These are phyloP conservation scores for Bremia lactucae DNA, from an alignment of 352 stramenopile genomes.

Conservation along the genomic window DNA sequence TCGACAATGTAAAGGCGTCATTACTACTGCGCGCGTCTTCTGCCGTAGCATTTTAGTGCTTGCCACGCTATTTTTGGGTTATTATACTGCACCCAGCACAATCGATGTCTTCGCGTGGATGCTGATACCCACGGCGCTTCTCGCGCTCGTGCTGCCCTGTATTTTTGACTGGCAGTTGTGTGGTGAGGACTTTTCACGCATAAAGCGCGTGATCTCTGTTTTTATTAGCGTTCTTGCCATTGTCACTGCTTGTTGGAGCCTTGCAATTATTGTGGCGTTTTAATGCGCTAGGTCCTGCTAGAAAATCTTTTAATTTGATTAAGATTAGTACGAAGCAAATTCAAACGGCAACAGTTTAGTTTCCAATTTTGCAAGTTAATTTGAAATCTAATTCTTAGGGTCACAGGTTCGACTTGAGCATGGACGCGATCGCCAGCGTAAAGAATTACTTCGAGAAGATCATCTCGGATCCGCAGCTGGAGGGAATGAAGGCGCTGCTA, in stretches of 20 bases:
- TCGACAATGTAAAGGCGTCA: constrained; percentile 13
- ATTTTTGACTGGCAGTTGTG: constrained; percentile 67
- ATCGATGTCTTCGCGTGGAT: constrained; percentile 54
- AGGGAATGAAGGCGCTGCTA: constrained; percentile 96
- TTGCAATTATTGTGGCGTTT: constrained; percentile 36
- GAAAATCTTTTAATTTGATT: too few relatives aligned
- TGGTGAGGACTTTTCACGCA: constrained; percentile 37
- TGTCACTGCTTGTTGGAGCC: constrained; percentile 36
- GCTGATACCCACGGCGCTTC: constrained; percentile 45
- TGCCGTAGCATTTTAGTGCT: constrained; percentile 43
- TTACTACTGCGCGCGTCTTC: constrained; percentile 31
- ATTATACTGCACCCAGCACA: constrained; percentile 40
- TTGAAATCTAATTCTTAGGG: too few relatives aligned
- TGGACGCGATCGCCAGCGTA: constrained; percentile 68
- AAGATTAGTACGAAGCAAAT: too few relatives aligned
- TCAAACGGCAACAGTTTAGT: too few relatives aligned
- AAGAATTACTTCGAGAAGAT: constrained; percentile 76
- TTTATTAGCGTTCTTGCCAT: constrained; percentile 35
- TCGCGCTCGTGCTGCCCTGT: constrained; percentile 51
- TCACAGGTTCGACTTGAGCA: constrained; percentile 17
- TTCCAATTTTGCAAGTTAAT: too few relatives aligned
- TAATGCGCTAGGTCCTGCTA: too few relatives aligned
- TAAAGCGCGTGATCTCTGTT: constrained; percentile 33
- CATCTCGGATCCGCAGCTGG: constrained; percentile 67
- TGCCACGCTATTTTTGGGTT: constrained; percentile 36